phyloP scores from a whole-genome alignment of 1,284 basidiomycete species.

The Ganoderma meredithae region DNA sequence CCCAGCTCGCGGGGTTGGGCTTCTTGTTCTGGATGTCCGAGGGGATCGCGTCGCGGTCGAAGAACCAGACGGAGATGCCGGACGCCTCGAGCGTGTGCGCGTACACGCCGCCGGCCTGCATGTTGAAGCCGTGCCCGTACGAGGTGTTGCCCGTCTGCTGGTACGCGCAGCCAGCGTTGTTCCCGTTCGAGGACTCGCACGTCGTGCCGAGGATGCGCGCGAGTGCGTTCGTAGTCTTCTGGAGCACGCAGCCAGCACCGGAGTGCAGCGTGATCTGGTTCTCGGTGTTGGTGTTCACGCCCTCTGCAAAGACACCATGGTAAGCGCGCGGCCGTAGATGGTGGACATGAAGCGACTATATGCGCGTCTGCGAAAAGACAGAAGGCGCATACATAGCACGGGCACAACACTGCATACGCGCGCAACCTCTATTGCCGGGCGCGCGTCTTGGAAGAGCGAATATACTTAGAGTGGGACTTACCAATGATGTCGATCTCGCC shows the following conservation, averaged over 20 bases:
- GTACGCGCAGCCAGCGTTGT: slow-evolving; percentile 76
- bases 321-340: background rate
- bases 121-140: slow-evolving; percentile 80
- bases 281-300: slow-evolving; percentile 60
- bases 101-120: slow-evolving; percentile 73
- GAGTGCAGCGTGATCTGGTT: slow-evolving; percentile 83
- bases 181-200: slow-evolving; percentile 55
- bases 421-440: background rate
- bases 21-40: slow-evolving; percentile 63
- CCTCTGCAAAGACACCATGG: slow-evolving; percentile 45
- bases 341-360: background rate
- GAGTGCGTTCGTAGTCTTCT: slow-evolving; percentile 42
- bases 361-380: background rate
- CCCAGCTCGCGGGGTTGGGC: slow-evolving; percentile 76
- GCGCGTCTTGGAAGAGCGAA: background rate
- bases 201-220: slow-evolving; percentile 47
- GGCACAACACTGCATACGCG: background rate
- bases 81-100: slow-evolving; percentile 72
- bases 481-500: slow-evolving; percentile 53
- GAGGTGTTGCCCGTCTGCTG: slow-evolving; percentile 56
- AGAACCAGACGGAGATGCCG: slow-evolving; percentile 84
- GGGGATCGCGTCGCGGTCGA: slow-evolving; percentile 72
- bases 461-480: slow-evolving; percentile 21
- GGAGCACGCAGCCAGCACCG: slow-evolving; percentile 58
- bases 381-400: background rate